These are phyloP conservation scores for Aspergillus amoenus DNA, from an alignment of 2,329 filamentous ascomycete species.

Conservation along the genomic window DNA sequence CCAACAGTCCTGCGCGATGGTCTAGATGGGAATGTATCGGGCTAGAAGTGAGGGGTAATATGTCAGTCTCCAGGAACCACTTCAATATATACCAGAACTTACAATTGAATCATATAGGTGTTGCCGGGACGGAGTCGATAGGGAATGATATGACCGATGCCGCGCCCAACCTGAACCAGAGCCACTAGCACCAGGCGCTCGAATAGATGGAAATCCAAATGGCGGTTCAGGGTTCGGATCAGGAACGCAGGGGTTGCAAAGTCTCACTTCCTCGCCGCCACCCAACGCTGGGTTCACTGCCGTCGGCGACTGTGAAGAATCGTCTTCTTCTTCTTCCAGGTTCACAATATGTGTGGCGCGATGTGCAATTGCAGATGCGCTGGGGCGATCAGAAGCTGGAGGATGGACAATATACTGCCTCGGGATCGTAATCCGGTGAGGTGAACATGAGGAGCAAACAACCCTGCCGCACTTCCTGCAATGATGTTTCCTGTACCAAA, in stretches of 20 bases:
- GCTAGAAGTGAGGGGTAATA: constrained; percentile 4
- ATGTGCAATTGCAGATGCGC: constrained; percentile 42
- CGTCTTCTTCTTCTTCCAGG: constrained; percentile 46
- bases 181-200: constrained; percentile 18
- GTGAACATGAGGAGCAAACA: constrained; percentile 85
- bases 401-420: constrained; percentile 88
- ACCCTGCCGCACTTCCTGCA: constrained; percentile 95
- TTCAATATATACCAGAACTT: constrained; percentile 5
- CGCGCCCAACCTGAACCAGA: constrained; percentile 13
- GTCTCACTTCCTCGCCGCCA: constrained; percentile 66
- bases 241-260: constrained; percentile 72
- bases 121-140: constrained; percentile 22
- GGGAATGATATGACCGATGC: constrained; percentile 11
- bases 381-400: constrained; percentile 50
- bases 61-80: not conserved
- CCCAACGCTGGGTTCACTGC: constrained; percentile 53
- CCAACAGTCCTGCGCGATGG: constrained; percentile 27
- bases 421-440: constrained; percentile 91
- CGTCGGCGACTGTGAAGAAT: constrained; percentile 21
- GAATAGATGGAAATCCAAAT: constrained; percentile 29
- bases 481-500: constrained; percentile 88
- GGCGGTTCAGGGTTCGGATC: constrained; percentile 64
- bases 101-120: constrained; percentile 22
- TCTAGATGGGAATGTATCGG: constrained; percentile 16
- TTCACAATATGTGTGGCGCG: constrained; percentile 48